Percentiles rank a stretch among this genome's conserved stretches.
phyloP scores from a whole-genome alignment of 1,284 basidiomycete genomes.

The Takashimella tepidaria region DNA sequence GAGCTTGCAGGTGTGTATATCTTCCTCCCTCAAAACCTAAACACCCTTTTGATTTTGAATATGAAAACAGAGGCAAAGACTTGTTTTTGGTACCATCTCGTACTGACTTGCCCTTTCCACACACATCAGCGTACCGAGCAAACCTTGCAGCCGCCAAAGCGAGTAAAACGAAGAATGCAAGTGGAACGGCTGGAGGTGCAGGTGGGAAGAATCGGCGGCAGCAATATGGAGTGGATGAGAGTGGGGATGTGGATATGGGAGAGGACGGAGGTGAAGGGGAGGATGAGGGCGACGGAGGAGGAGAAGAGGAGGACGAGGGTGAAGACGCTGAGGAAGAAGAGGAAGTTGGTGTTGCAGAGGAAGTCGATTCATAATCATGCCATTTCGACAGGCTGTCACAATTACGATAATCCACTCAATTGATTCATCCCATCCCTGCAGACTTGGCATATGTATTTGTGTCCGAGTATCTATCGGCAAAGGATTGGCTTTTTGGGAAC shows the following conservation, averaged over 20 bases:
- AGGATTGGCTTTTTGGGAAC: no score
- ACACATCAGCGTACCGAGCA: slow-evolving; percentile 34
- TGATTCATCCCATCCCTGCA: no score
- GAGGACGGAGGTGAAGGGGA: slow-evolving; percentile 30
- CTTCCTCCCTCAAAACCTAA: no score
- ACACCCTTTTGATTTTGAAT: no score
- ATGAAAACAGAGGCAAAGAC: no score
- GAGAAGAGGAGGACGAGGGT: slow-evolving; percentile 20
- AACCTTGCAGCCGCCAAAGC: slow-evolving; percentile 23
- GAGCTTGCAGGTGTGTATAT: slow-evolving; percentile 63
- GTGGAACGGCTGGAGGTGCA: slow-evolving; percentile 24
- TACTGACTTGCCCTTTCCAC: no score
- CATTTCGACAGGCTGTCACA: no score
- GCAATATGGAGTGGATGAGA: slow-evolving; percentile 28
- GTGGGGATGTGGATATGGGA: slow-evolving; percentile 28
- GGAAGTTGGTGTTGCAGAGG: slow-evolving; percentile 8
- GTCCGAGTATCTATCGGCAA: neutral
- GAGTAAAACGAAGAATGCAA: slow-evolving; percentile 33
- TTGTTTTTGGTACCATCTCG: no score
- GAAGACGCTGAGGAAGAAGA: slow-evolving; percentile 16
- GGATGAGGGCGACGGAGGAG: slow-evolving; percentile 18
- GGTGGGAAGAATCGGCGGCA: slow-evolving; percentile 38
- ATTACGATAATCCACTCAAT: no score
- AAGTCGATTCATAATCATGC: slow-evolving; percentile 5
- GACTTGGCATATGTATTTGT: neutral